Percentiles rank a stretch among this genome's conserved stretches.
phyloP scores from a whole-genome alignment of 352 stramenopile genomes.

The Globisporangium takayamanum region DNA sequence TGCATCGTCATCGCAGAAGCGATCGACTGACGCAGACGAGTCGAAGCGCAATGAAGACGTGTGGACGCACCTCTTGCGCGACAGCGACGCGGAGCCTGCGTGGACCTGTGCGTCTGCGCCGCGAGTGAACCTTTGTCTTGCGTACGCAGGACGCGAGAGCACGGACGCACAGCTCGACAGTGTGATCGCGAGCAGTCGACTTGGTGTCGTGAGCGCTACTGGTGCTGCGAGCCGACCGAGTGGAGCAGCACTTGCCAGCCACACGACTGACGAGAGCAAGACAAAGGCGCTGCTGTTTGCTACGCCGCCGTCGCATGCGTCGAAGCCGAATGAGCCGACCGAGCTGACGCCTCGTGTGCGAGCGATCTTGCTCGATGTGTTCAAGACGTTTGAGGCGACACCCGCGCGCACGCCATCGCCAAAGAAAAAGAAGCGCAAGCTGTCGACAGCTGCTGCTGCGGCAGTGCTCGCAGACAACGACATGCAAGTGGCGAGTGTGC shows the following conservation, averaged over 20 bases:
- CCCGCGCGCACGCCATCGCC: slow-evolving; percentile 12
- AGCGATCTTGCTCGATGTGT: slow-evolving; percentile 27
- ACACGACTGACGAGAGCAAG: slow-evolving; percentile 2
- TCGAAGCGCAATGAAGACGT: slow-evolving; percentile 6
- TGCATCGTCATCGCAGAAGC: not conserved
- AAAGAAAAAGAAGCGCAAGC: slow-evolving; percentile 53
- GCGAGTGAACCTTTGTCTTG: slow-evolving; percentile 38
- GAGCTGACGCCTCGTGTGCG: slow-evolving; percentile 23
- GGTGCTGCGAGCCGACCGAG: not conserved
- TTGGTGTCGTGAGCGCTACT: not conserved
- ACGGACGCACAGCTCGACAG: slow-evolving; percentile 8
- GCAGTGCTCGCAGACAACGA: not conserved
- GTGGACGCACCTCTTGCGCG: slow-evolving; percentile 20
- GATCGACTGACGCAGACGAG: slow-evolving; percentile 2
- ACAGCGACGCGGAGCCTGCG: slow-evolving; percentile 21
- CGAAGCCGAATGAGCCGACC: slow-evolving; percentile 10
- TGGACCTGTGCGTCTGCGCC: slow-evolving; percentile 30
- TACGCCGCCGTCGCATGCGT: slow-evolving; percentile 5
- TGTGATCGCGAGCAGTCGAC: slow-evolving; percentile 4
- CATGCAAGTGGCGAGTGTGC: not conserved
- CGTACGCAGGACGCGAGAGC: slow-evolving; percentile 32
- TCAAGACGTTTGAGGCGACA: slow-evolving; percentile 30
- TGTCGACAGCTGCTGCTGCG: slow-evolving; percentile 9
- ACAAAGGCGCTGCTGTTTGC: slow-evolving; percentile 1
- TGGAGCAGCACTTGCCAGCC: not conserved